Percentiles rank a stretch among this genome's conserved stretches.
phyloP scores from a whole-genome alignment of 768 basidiomycete genomes.

The Auriscalpium microsporum region DNA sequence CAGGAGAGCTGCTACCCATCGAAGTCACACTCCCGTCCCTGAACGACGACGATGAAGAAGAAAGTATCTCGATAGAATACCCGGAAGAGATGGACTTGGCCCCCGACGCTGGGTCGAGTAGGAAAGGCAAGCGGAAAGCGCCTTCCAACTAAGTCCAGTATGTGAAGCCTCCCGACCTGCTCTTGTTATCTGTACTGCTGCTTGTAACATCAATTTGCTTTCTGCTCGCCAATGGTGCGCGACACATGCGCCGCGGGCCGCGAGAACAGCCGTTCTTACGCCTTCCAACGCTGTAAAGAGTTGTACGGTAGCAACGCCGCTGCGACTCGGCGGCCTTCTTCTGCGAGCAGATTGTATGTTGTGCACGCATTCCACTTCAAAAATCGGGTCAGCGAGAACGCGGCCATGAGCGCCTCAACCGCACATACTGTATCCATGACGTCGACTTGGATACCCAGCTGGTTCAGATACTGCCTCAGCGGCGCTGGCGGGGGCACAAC shows the following conservation, averaged over 20 bases:
- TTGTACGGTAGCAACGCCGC: conserved; percentile 76
- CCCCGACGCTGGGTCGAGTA: conserved; percentile 24
- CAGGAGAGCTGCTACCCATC: conserved; percentile 51
- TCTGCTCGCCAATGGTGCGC: background rate
- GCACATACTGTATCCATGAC: conserved; percentile 74
- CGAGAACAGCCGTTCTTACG: background rate
- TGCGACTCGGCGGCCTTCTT: conserved; percentile 90
- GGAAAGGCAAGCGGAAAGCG: conserved; percentile 60
- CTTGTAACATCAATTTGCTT: background rate
- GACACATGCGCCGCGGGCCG: background rate
- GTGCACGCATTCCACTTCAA: conserved; percentile 83
- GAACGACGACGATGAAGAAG: conserved; percentile 53
- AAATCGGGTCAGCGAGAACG: background rate
- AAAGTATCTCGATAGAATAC: conserved; percentile 9
- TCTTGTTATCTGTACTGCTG: background rate
- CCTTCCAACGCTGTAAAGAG: conserved; percentile 44
- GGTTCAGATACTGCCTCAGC: conserved; percentile 58
- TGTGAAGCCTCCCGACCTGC: background rate
- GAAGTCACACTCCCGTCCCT: conserved; percentile 49
- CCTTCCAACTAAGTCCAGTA: conserved; percentile 19
- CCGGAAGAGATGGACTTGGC: conserved; percentile 15
- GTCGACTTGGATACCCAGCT: conserved; percentile 80
- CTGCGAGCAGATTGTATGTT: conserved; percentile 87
- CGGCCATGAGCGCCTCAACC: background rate
- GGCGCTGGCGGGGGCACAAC: conserved; percentile 61